Evolutionary conservation across 306 rosid genomes (phyloP), one percentile per base, ranked within the genome.

Genomic region (Citrullus colocynthis): DNA sequence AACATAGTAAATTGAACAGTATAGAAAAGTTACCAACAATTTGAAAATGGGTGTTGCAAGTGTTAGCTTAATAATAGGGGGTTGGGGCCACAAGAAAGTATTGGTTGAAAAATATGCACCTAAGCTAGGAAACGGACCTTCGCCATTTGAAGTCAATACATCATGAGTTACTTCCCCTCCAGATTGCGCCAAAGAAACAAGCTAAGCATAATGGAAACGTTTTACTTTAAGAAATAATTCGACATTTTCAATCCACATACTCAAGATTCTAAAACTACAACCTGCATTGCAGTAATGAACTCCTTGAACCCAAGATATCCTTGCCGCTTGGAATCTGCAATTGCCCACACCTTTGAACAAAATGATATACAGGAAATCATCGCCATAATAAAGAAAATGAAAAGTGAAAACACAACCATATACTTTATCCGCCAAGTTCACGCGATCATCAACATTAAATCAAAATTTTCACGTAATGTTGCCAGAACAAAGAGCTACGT

Each of bases 291-390:
- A 56, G 80, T 80, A 78, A 95, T 77, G 62, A 92, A 95, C 83
- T 95, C 99, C 48, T 77, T 82, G 79, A 95, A 83, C 67, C 93
- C 97, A 51, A 95, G 99, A 86, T 87, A 95, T 49, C 99, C 99
- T 84, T 90, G 93, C 80, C 97, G 86, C 82, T 86, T 95, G 9
- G 88, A 87, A 86, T 95, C 99, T 48, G 99, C 90, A 62, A 95
- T 87, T 56, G 93, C 99, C 99, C 99, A 95, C 52, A 95, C 92
- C 99, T 95, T 77, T 45, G 34, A 67, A 79, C 58, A 67, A 67
- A 52, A 69, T 79, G 32, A 24, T 39, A 49, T 6, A 42, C 24
- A 61, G 18, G 57, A 61, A 59, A 76, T 24, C 54, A 39, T 59
- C 7, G 52, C 44, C 80, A 74, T 54, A 49, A 73, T 16, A 54